Base-by-base conservation (phyloP, 192 early-diverging fungal genomes). In the Umbelopsis isabellina region DNA sequence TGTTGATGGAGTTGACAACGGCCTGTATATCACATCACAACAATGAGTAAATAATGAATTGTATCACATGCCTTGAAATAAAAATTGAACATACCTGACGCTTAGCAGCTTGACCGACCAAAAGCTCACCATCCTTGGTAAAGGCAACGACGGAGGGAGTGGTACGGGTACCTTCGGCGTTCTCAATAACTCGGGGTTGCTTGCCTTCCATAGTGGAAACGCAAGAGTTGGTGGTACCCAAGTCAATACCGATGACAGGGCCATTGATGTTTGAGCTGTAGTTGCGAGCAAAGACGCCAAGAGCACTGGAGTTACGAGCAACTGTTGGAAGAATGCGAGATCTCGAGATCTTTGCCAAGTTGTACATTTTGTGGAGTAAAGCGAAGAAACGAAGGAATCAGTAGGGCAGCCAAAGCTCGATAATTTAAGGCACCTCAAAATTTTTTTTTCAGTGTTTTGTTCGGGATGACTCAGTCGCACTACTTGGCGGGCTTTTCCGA, bases 211-310 rank as follows among this genome's bases (percentile, higher is more conserved):
- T 99, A 23, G 97, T 91, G 53, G 94, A 91, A 41, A 99, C 98
- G 79, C 98, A 99, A n/a, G 97, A 98, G 89, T 99, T 98, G 74
- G 98, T 99, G 30, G 98, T 99, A 51, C 98, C 98, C 69, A 99
- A 86, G 89, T 99, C 98, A 74, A 99, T 97, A 80, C 98, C 98
- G 72, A 99, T 96, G 45, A 98, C 95, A 49, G 77, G 84, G 13
- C 84, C 83, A 87, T 94, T 95, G 82, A 97, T 92, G 86, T 93
- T 94, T 72, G 94, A 80, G 70, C 79, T 80, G 84, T 97, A 94
- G 68, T 91, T 89, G 68, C 73, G 77, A 13, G 48, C 27, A 44
- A 65, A 37, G 49, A 71, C 65, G 30, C 72, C 49, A 48, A 68
- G 46, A 23, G 69, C 52, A 18, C 72, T 66, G 21, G 49, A 47